Evolutionary conservation across 768 basidiomycete genomes (phyloP).

Genomic region (Clavaria fumosa): DNA sequence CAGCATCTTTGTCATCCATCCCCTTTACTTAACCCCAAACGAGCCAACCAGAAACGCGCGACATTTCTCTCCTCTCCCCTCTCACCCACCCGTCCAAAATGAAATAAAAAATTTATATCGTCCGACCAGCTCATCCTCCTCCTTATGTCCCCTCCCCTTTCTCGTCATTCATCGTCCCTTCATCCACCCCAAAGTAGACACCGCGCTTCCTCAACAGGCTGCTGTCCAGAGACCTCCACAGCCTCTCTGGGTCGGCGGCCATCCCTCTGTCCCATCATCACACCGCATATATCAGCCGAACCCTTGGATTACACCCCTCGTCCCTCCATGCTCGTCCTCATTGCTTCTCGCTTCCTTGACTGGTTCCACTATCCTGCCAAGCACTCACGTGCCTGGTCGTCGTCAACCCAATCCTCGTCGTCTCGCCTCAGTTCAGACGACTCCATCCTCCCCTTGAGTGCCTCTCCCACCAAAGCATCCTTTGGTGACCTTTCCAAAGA

Average conservation of each 20-base stretch:
- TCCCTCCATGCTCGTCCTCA: slow-evolving; percentile 36
- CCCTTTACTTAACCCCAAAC: too few relatives aligned
- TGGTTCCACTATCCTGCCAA: too few relatives aligned
- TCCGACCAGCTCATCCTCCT: slow-evolving; percentile 15
- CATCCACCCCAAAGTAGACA: slow-evolving; percentile 25
- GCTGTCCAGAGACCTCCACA: too few relatives aligned
- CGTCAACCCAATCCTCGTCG: slow-evolving; percentile 27
- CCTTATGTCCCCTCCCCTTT: slow-evolving; percentile 36
- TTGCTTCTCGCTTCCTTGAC: slow-evolving; percentile 36
- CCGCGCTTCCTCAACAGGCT: slow-evolving; percentile 23
- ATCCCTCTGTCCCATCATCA: slow-evolving; percentile 7
- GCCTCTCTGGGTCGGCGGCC: slow-evolving; percentile 12
- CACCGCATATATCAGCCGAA: too few relatives aligned
- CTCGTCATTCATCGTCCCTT: slow-evolving; percentile 42
- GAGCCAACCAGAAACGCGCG: too few relatives aligned
- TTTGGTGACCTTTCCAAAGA: slow-evolving; percentile 17
- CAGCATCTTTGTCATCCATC: too few relatives aligned
- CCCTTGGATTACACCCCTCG: too few relatives aligned
- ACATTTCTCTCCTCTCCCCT: too few relatives aligned
- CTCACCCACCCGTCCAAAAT: too few relatives aligned
- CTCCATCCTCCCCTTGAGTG: slow-evolving; percentile 38
- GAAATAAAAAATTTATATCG: not conserved
- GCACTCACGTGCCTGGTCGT: slow-evolving; percentile 24
- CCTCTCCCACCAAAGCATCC: slow-evolving; percentile 29
- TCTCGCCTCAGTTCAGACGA: slow-evolving; percentile 35